Percentiles rank a stretch among this genome's conserved stretches.
phyloP scores from a whole-genome alignment of 192 early-diverging fungal species.

The Paraglomus occultum region DNA sequence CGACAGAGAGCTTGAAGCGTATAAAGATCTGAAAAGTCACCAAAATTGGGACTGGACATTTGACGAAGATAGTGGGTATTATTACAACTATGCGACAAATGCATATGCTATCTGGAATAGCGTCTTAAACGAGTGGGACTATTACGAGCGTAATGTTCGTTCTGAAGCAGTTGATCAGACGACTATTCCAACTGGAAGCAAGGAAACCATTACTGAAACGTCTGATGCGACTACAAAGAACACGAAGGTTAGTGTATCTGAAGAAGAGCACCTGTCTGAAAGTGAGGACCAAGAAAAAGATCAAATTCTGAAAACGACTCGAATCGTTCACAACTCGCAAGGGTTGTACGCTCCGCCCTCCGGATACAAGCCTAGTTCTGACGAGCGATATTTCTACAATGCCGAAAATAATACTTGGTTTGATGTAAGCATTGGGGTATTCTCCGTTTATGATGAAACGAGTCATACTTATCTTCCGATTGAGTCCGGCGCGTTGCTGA shows the following conservation, averaged over 20 bases:
- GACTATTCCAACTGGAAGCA: too few species aligned
- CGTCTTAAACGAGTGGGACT: conserved; percentile 1
- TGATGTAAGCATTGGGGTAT: conserved; percentile 40
- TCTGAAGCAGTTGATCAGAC: not conserved
- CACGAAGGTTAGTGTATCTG: not conserved
- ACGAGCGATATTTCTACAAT: conserved; percentile 52
- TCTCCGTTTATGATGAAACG: conserved; percentile 48
- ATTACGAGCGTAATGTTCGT: conserved; percentile 1
- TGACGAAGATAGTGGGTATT: conserved; percentile 15
- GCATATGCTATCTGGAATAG: conserved; percentile 19
- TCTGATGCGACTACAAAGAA: not conserved
- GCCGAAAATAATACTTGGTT: conserved; percentile 47
- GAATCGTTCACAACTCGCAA: conserved; percentile 2
- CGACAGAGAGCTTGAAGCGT: conserved; percentile 21
- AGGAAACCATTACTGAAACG: too few species aligned
- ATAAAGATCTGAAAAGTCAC: conserved; percentile 21
- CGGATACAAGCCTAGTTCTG: conserved; percentile 25
- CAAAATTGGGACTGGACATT: conserved; percentile 6
- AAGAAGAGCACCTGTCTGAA: conserved; percentile 23
- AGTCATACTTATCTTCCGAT: conserved; percentile 49
- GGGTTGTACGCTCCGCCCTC: conserved; percentile 21
- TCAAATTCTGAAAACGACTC: too few species aligned
- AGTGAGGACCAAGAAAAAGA: not conserved
- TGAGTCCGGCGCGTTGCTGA: conserved; percentile 22
- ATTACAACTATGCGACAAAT: conserved; percentile 16